These are phyloP conservation scores for Botrytis fragariae DNA, from an alignment of 2,329 filamentous ascomycete species.

Conservation along the genomic window DNA sequence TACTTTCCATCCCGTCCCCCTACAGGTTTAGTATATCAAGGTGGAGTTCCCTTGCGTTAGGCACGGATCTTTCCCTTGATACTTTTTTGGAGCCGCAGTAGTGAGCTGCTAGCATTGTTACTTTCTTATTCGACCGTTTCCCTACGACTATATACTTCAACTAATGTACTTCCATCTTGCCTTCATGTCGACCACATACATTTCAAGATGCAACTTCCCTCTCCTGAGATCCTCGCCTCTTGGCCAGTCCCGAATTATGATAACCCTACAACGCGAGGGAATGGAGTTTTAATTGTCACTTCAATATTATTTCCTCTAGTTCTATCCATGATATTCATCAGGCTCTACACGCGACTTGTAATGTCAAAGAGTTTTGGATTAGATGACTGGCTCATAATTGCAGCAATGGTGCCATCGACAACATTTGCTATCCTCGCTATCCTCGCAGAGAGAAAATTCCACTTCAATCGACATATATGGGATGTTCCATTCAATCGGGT, in stretches of 20 bases:
- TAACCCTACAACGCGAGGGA: constrained; percentile 45
- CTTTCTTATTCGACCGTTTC: background rate
- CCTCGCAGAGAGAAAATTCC: constrained; percentile 37
- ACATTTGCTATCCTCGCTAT: constrained; percentile 40
- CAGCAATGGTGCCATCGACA: constrained; percentile 35
- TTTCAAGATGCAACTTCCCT: constrained; percentile 16
- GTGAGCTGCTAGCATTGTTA: background rate
- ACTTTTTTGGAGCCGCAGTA: too few relatives aligned
- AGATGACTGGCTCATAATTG: constrained; percentile 47
- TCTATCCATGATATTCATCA: constrained; percentile 42
- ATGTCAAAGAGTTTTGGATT: constrained; percentile 47
- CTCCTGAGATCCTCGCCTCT: constrained; percentile 6
- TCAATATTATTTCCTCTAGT: constrained; percentile 42
- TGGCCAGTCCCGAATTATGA: constrained; percentile 46
- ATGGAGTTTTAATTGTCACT: constrained; percentile 45
- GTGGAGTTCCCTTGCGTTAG: background rate
- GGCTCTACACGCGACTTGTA: constrained; percentile 47
- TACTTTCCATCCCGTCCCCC: background rate
- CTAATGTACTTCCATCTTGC: background rate
- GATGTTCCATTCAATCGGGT: constrained; percentile 39
- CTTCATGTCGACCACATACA: background rate
- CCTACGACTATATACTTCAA: background rate
- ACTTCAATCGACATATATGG: constrained; percentile 44
- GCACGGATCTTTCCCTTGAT: background rate
- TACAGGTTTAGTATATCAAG: background rate